phyloP scores from a whole-genome alignment of 495 filamentous ascomycete species.

The Sordaria brevicollis region DNA sequence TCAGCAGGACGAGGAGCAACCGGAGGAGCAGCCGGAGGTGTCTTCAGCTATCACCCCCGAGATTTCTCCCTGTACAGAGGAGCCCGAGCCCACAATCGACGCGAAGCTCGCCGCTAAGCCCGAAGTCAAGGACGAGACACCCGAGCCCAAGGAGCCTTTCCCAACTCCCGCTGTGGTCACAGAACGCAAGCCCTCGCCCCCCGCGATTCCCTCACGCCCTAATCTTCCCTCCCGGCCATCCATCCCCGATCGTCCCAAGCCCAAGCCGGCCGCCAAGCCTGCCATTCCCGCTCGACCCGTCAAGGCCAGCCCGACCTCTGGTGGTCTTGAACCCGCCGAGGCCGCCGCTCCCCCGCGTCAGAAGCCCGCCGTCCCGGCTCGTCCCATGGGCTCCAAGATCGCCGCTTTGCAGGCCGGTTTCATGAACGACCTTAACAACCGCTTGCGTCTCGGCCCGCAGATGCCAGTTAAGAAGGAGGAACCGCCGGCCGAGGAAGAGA shows the following conservation, averaged over 20 bases:
- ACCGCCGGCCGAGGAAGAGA: constrained; percentile 40
- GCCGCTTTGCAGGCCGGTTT: constrained; percentile 84
- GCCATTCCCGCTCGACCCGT: constrained; percentile 62
- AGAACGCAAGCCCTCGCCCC: not conserved
- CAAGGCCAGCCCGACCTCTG: constrained; percentile 35
- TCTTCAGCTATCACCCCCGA: too few relatives aligned
- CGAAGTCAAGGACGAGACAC: constrained; percentile 22
- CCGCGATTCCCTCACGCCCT: not conserved
- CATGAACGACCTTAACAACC: constrained; percentile 78
- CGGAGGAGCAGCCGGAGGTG: not conserved
- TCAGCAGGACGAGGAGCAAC: constrained; percentile 37
- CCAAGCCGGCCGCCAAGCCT: constrained; percentile 58
- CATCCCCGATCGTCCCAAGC: constrained; percentile 31
- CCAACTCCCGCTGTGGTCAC: not conserved
- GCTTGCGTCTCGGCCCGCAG: constrained; percentile 72
- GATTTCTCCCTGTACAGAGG: constrained; percentile 5
- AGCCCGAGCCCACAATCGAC: constrained; percentile 12
- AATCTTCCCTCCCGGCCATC: not conserved
- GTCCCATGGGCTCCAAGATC: constrained; percentile 75
- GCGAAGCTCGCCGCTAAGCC: constrained; percentile 20
- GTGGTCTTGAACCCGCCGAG: constrained; percentile 25
- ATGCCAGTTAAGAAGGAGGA: constrained; percentile 59
- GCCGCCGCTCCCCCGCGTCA: constrained; percentile 40
- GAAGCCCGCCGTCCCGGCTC: constrained; percentile 72
- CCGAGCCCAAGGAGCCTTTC: constrained; percentile 6